These are phyloP conservation scores for Boletus rubropictus DNA, from an alignment of 768 basidiomycete species.

Conservation along the genomic window DNA sequence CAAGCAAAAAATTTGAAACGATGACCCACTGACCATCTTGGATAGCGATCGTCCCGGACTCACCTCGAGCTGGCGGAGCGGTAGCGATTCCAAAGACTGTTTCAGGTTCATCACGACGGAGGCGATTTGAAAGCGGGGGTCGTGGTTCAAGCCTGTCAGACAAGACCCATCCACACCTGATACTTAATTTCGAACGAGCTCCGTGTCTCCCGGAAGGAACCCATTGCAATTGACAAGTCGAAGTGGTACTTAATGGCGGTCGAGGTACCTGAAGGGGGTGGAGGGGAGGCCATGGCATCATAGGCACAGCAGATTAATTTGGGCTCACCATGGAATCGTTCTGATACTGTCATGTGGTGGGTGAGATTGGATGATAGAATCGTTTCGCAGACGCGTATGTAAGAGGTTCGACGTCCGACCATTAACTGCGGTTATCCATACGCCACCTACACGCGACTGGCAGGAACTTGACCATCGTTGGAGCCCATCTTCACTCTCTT, in stretches of 20 bases:
- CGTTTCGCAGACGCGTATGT: neutral
- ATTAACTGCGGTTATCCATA: neutral
- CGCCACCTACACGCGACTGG: slow-evolving; percentile 4
- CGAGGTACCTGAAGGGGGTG: neutral
- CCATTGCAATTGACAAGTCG: neutral
- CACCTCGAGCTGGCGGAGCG: neutral
- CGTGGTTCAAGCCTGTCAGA: slow-evolving; percentile 8
- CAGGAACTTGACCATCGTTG: neutral
- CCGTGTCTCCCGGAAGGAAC: slow-evolving; percentile 7
- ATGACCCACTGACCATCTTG: neutral
- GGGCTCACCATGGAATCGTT: neutral
- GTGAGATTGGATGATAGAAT: neutral
- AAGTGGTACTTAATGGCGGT: neutral
- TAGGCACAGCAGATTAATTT: slow-evolving; percentile 1
- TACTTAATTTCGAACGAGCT: neutral
- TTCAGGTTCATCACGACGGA: slow-evolving; percentile 1
- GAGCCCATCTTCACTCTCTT: neutral
- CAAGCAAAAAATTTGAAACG: neutral
- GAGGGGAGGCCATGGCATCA: neutral
- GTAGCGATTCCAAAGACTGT: neutral
- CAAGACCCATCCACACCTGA: slow-evolving; percentile 1
- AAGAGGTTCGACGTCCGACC: slow-evolving; percentile 5
- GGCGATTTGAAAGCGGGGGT: neutral
- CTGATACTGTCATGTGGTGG: slow-evolving; percentile 1
- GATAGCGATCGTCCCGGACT: neutral